A percentile compares a stretch with the other conserved stretches of the same genome.
Evolutionary conservation across 2,329 filamentous ascomycete species (phyloP).

Genomic region (Helicocarpus griseus): DNA sequence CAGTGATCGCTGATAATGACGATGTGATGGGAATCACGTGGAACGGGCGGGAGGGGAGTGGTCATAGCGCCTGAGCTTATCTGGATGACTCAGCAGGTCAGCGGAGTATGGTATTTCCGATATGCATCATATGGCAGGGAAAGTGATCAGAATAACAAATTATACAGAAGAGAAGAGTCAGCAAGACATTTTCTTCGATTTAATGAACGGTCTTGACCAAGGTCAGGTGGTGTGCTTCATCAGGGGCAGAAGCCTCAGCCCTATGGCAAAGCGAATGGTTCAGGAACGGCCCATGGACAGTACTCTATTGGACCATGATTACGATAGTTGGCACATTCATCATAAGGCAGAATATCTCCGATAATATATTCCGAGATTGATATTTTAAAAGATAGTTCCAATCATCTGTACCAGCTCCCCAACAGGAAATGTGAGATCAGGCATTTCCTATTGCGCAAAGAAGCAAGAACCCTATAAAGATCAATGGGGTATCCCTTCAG

Average conservation of each 20-base stretch:
- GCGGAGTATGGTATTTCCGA: neutral
- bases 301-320: neutral
- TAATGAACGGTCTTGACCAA: too few relatives aligned
- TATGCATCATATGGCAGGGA: neutral
- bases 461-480: too few relatives aligned
- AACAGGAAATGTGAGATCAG: too few relatives aligned
- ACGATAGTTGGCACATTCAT: neutral
- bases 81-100: neutral
- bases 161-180: too few relatives aligned
- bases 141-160: neutral
- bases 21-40: neutral
- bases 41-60: neutral
- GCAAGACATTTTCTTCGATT: too few relatives aligned
- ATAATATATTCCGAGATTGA: too few relatives aligned
- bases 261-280: neutral
- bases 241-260: neutral
- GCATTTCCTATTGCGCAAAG: too few relatives aligned
- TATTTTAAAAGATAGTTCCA: too few relatives aligned
- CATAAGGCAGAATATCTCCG: neutral
- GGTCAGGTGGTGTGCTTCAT: neutral
- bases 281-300: neutral
- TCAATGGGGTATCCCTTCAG: too few relatives aligned
- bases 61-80: neutral
- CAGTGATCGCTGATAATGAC: neutral
- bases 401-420: too few relatives aligned